phyloP scores from a whole-genome alignment of 768 basidiomycete species.

The Naganishia antarctica region DNA sequence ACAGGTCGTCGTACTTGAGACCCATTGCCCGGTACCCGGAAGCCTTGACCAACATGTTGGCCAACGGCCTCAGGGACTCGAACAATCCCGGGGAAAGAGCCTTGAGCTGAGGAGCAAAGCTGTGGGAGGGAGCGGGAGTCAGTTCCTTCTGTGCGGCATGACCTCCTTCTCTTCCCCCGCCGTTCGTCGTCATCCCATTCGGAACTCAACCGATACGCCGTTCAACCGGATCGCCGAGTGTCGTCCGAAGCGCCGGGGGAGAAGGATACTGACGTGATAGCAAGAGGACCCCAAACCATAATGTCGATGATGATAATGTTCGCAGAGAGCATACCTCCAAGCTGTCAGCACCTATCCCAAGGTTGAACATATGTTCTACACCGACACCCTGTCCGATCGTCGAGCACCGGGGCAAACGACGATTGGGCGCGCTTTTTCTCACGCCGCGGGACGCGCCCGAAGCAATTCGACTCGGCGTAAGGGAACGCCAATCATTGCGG shows the following conservation, averaged over 20 bases:
- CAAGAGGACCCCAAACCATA: slow-evolving; percentile 30
- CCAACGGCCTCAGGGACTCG: slow-evolving; percentile 68
- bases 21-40: slow-evolving; percentile 82
- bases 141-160: no score
- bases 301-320: slow-evolving; percentile 1
- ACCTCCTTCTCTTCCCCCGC: neutral
- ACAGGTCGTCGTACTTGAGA: slow-evolving; percentile 89
- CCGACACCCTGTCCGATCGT: no score
- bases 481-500: neutral
- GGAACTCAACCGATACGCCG: no score
- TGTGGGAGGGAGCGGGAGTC: slow-evolving; percentile 14
- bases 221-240: no score
- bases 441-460: no score
- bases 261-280: slow-evolving; percentile 25
- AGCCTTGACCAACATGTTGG: slow-evolving; percentile 73
- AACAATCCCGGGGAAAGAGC: slow-evolving; percentile 62
- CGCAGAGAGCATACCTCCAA: no score
- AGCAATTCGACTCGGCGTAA: neutral
- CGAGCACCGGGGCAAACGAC: no score
- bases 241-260: neutral
- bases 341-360: no score
- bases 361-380: no score
- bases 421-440: no score
- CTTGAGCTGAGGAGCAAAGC: slow-evolving; percentile 67
- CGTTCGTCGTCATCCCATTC: no score